Percentiles rank a stretch among this genome's conserved stretches.
Conservation (phyloP, 176 grass and related monocot genomes). For the Carex cristatella region DNA sequence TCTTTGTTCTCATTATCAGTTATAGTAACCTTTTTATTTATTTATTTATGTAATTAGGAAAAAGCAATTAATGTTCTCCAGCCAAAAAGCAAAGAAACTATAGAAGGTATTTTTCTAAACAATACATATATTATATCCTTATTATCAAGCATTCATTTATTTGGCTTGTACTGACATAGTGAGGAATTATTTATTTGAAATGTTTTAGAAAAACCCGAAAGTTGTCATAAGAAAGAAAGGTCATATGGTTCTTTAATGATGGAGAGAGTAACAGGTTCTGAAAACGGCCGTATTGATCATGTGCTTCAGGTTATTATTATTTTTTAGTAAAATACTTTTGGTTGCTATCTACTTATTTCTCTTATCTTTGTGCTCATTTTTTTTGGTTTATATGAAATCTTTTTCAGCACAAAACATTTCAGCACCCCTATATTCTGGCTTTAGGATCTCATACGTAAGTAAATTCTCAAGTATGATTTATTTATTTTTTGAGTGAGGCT, state of each 20-base stretch:
- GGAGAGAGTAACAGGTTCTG: slow-evolving; percentile 72
- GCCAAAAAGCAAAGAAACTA: slow-evolving; percentile 56
- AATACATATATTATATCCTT: slow-evolving; percentile 5
- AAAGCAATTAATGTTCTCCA: slow-evolving; percentile 66
- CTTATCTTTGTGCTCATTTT: too few relatives aligned
- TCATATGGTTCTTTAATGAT: slow-evolving; percentile 95
- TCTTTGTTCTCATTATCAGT: background rate
- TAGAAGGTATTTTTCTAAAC: slow-evolving; percentile 37
- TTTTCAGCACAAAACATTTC: slow-evolving; percentile 95
- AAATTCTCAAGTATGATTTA: background rate
- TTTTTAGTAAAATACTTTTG: background rate
- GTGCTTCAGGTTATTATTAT: slow-evolving; percentile 69
- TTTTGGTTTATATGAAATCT: background rate
- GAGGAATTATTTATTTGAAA: slow-evolving; percentile 13
- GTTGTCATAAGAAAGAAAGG: slow-evolving; percentile 42
- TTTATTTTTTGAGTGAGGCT: too few relatives aligned
- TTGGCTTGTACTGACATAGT: background rate
- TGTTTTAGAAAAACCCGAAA: slow-evolving; percentile 36
- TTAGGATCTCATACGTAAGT: slow-evolving; percentile 93
- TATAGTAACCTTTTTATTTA: slow-evolving; percentile 8
- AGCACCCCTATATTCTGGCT: slow-evolving; percentile 78
- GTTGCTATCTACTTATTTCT: background rate
- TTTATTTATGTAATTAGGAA: slow-evolving; percentile 53
- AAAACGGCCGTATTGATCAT: slow-evolving; percentile 80
- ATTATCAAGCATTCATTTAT: background rate